Conservation (phyloP, 495 filamentous ascomycete genomes). For the Evernia prunastri region DNA sequence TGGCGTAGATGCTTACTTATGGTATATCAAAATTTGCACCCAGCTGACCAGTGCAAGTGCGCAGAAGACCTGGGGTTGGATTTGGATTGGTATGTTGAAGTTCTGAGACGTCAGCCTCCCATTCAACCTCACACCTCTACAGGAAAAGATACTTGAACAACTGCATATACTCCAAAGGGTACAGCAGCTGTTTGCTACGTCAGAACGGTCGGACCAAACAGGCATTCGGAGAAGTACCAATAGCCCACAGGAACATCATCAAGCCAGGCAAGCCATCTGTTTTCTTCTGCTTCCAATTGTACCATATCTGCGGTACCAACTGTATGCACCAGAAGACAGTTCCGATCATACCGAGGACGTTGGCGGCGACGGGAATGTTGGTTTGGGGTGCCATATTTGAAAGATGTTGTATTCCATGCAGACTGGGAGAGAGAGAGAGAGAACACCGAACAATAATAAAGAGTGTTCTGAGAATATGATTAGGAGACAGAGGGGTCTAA, state of each 20-base stretch:
- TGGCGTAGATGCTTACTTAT: constrained; percentile 39
- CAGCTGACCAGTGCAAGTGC: constrained; percentile 58
- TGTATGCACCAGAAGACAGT: constrained; percentile 53
- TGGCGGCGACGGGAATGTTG: constrained; percentile 42
- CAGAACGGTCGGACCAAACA: background rate
- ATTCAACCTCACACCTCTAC: constrained; percentile 35
- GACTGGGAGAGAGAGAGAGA: background rate
- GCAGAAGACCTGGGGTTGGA: constrained; percentile 68
- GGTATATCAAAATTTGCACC: constrained; percentile 60
- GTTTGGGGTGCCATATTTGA: constrained; percentile 22
- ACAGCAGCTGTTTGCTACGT: constrained; percentile 35
- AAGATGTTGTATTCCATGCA: background rate
- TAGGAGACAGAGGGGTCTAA: background rate
- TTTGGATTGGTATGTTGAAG: constrained; percentile 68
- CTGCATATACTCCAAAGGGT: constrained; percentile 50
- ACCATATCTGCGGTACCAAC: constrained; percentile 58
- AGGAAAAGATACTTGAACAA: constrained; percentile 38
- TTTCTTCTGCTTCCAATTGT: constrained; percentile 61
- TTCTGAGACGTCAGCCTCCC: constrained; percentile 41
- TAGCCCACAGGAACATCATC: constrained; percentile 74
- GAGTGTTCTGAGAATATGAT: background rate
- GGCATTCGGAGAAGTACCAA: constrained; percentile 37
- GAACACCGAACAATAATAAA: too few relatives aligned
- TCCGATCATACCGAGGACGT: constrained; percentile 49
- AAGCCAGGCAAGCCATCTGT: constrained; percentile 64